A percentile compares a stretch with the other conserved stretches of the same genome.
Conservation (phyloP, 2,329 filamentous ascomycete species). For the Clathrospora elynae region DNA sequence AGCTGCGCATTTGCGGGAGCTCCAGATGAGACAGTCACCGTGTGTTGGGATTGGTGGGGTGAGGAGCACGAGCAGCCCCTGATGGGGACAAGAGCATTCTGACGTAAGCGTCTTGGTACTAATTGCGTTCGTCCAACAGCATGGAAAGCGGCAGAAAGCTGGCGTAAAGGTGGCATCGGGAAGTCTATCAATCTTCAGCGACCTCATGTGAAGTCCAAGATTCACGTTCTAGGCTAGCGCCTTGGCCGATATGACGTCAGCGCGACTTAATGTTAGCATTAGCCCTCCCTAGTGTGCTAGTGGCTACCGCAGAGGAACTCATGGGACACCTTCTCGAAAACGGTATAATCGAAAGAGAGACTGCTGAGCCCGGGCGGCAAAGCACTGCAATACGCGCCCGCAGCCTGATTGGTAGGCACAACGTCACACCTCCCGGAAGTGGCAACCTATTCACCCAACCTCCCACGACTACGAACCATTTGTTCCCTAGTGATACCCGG, state of each 20-base stretch:
- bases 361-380: no score
- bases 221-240: constrained; percentile 31
- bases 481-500: background rate
- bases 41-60: constrained; percentile 31
- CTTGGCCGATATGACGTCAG: constrained; percentile 30
- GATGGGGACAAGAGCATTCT: constrained; percentile 17
- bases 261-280: constrained; percentile 5
- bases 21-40: constrained; percentile 27
- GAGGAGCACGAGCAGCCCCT: constrained; percentile 46
- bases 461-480: constrained; percentile 17
- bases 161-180: constrained; percentile 42
- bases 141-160: constrained; percentile 23
- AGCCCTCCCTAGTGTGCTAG: background rate
- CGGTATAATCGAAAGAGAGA: no score
- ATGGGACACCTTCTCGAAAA: no score
- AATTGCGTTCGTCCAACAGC: constrained; percentile 16
- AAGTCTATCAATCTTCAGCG: constrained; percentile 24
- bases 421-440: constrained; percentile 38
- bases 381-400: constrained; percentile 5
- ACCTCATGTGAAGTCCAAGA: constrained; percentile 19
- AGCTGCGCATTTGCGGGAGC: constrained; percentile 28
- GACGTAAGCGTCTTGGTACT: background rate
- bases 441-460: constrained; percentile 30
- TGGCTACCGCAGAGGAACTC: no score
- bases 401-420: constrained; percentile 34